These are phyloP conservation scores for Agapanthus africanus DNA, from an alignment of 106 monocot genomes.

Conservation along the genomic window DNA sequence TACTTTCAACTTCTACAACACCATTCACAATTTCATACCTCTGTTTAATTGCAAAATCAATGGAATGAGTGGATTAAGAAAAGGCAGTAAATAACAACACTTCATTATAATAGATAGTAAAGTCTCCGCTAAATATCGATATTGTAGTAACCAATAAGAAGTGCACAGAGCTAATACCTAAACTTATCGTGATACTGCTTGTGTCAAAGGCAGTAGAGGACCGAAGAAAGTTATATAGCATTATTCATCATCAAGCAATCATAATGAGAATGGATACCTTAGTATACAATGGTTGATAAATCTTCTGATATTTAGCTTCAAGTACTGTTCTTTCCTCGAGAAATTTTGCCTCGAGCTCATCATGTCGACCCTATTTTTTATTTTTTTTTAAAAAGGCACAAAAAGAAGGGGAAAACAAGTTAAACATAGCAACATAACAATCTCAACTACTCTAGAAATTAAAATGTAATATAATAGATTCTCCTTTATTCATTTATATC, in stretches of 20 bases:
- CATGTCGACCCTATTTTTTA: conserved; percentile 39
- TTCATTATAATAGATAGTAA: neutral
- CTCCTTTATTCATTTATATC: neutral
- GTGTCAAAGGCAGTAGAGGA: neutral
- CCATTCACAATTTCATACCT: conserved; percentile 53
- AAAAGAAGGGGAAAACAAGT: neutral
- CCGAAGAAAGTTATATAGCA: no score
- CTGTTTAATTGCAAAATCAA: conserved; percentile 13
- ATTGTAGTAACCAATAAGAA: neutral
- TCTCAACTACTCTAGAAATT: neutral
- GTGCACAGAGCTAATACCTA: neutral
- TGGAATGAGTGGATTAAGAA: neutral
- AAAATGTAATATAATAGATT: no score
- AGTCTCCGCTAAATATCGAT: neutral
- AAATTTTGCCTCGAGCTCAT: conserved; percentile 47
- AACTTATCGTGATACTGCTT: neutral
- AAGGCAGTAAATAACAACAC: neutral
- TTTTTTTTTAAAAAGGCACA: neutral
- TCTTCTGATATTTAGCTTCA: conserved; percentile 46
- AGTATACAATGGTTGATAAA: conserved; percentile 46
- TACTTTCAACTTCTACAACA: conserved; percentile 36
- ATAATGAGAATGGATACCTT: conserved; percentile 19
- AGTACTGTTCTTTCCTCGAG: conserved; percentile 43
- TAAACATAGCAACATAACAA: neutral
- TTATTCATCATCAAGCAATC: conserved; percentile 1